These are phyloP conservation scores for Omphalotus guepiniiformis DNA, from an alignment of 768 basidiomycete genomes.

Conservation along the genomic window DNA sequence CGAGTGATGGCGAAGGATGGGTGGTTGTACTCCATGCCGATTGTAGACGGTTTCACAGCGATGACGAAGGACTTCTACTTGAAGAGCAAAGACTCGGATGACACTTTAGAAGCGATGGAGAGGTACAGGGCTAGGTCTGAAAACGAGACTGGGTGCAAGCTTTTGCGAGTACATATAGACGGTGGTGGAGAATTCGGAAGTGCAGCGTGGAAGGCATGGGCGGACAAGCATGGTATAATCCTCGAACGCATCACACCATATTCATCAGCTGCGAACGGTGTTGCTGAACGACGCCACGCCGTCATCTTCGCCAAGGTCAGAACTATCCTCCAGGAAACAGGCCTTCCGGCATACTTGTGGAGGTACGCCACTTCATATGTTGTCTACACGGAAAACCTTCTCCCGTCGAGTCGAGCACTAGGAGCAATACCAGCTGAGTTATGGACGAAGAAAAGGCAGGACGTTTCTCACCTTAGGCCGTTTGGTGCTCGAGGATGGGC, in stretches of 20 bases:
- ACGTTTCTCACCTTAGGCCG: neutral
- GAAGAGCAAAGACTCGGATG: neutral
- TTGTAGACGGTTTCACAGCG: neutral
- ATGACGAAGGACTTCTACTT: neutral
- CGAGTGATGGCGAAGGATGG: neutral
- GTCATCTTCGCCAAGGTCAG: neutral
- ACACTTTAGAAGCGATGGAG: slow-evolving; percentile 8
- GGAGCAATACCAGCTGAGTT: neutral
- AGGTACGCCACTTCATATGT: neutral
- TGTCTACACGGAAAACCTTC: neutral
- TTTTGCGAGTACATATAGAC: slow-evolving; percentile 13
- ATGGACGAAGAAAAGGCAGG: neutral
- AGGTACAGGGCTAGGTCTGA: neutral
- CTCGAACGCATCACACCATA: slow-evolving; percentile 18
- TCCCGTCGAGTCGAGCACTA: neutral
- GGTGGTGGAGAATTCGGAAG: slow-evolving; percentile 20
- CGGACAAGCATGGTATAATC: slow-evolving; percentile 15
- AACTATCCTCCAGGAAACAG: neutral
- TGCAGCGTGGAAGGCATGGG: slow-evolving; percentile 3
- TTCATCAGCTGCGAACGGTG: slow-evolving; percentile 23
- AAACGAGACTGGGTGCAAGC: neutral
- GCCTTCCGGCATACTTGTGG: neutral
- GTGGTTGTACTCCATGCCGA: neutral
- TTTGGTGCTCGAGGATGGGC: neutral
- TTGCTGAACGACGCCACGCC: slow-evolving; percentile 14